Evolutionary conservation across 1,139 yeast genomes (phyloP), one percentile per base, ranked within the genome.

Genomic region (Geotrichum histeridarum): DNA sequence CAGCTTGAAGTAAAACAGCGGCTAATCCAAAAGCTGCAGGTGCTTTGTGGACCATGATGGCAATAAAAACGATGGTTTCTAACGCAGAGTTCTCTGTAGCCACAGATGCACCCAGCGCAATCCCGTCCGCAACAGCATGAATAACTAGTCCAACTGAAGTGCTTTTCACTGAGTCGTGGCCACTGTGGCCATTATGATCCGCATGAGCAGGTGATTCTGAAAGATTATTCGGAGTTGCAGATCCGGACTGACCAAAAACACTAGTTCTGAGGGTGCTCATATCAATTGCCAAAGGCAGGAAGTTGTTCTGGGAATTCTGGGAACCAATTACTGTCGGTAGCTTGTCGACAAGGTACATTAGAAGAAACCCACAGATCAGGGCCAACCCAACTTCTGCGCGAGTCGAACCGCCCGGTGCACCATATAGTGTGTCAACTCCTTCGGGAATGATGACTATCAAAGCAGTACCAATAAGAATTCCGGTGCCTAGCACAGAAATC

Each of bases 1-100:
- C 67, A 38, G 66, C 64, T 43, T 74, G 71, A n/a, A 78, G 65
- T 42, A 86, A 70, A 11, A 85, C 75, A 1, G 88, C 77, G 1
- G 81, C 70, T 47, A 86, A 74, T 48, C 91, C 86, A 65, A 86
- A 83, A 5, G 89, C 77, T 0, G 93, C 84, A 0, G 95, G 95
- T 4, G 86, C 73, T 65, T 86, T 86, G 72, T 86, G 95, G 33
- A 85, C 67, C 57, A 86, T 75, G 18, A 86, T 79, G 15, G 88
- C 84, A 8, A 79, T 54, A 60, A 80, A 79, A 58, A 83, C 76
- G 17, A 82, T 63, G n/a, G 79, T 61, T 45, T 77, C 77, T 35
- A 85, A 68, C 1, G 78, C 69, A 2, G 75, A 64, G 55, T 75
- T 72, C 0, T 76, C 73, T 1, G 80, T 66, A 35, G 78, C 71